Base-by-base conservation (phyloP, 2,329 filamentous ascomycete genomes). In the Aureobasidium sp. region DNA sequence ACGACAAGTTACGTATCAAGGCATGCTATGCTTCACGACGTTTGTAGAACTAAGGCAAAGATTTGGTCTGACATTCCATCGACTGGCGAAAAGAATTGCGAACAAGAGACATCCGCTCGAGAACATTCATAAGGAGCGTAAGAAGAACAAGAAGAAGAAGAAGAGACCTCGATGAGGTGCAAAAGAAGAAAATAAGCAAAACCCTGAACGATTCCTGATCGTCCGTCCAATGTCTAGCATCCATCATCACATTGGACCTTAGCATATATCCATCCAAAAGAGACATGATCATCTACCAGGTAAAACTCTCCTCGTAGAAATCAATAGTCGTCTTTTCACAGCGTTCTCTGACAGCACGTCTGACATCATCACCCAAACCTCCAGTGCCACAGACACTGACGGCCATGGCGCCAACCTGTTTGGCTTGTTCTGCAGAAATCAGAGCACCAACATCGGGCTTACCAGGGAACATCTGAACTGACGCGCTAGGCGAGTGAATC, bases 381-480 rank as follows among this genome's bases (percentile, higher is more conserved):
- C 89, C 89, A 4, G 87, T 87, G 15, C 89, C 89, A 69, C 89
- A 92, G 2, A 91, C 88, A 16, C 86, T 88, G 48, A 97, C 91
- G 27, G 85, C 89, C 85, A 97, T 95, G 54, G 92, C 91, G 9
- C 94, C 94, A 59, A 90, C 79, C 72, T 94, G 90, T 68, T 89
- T 84, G 69, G 86, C 82, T 21, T 92, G 87, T 77, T 97, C 93
- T 75, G 89, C 88, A 65, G 86, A 81, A 50, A 97, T 78, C n/a
- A 97, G 77, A 0, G 88, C 84, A 25, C 86, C 82, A 48, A 96
- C 83, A 70, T 96, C 91, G 10, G 93, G 93, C 66, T 92, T 86
- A 2, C 94, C 93, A 1, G 91, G 89, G 73, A 90, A 91, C 88
- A 97, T 94, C 75, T 92, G 90, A 60, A 97, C 91, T 5, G 88